Evolutionary conservation across 2,329 filamentous ascomycete species (phyloP), one percentile per base, ranked within the genome.

Genomic region (Didymellaceae sp.): DNA sequence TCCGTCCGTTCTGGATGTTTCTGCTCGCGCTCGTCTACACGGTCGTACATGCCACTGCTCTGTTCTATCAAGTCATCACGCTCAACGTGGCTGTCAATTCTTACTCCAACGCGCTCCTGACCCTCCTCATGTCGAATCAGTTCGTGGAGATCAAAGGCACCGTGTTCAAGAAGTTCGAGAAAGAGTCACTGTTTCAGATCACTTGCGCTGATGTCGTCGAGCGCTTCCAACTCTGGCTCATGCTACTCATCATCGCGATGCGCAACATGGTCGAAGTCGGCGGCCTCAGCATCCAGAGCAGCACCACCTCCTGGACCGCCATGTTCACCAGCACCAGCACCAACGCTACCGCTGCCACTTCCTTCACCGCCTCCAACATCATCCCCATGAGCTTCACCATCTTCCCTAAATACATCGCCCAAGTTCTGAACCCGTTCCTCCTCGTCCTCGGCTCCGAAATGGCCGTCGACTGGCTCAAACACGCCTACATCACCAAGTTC

Each of bases 141-240:
- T 99, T 99, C 65, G 94, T 99, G 33, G 94, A 99, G 76, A 96
- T 99, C 79, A 99, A 99, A 70, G 90, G 90, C 54, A 95, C 92
- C 0, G 95, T 99, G 1, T 99, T 99, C 80, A 97, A 99, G 77
- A 94, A 93, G 54, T 96, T 97, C 57, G 94, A 99, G 65, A 97
- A 97, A 72, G 94, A 99, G 68, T 97, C 96, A 59, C 78, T 96
- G 0, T 99, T 99, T 69, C 94, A 99, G 71, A 81, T 99, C 11
- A 96, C 93, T 0, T 99, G 94, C 60, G 93, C 94, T 4, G 94
- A 99, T 69, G 88, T 99, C 25, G 94, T 99, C 1, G 94, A 99
- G 74, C 86, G 94, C 1, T 99, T 99, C 65, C 94, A 99, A 67
- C 83, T 99, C 1, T 97, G 93, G 91, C 84, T 99, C 37, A 97